Conservation (phyloP, 73 alveolate genomes). For the Paramecium sonneborni region DNA sequence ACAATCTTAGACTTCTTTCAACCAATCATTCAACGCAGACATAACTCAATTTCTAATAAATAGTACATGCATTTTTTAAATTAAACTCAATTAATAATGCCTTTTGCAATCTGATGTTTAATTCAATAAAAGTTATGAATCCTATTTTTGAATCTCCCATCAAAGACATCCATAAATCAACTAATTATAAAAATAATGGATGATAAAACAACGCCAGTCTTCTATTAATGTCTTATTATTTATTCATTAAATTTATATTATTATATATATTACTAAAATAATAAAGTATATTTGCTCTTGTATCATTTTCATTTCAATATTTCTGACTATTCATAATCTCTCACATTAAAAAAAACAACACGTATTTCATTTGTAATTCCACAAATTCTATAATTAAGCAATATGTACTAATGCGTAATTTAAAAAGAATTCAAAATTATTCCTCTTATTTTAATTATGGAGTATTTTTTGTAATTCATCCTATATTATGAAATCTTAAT, state of each 20-base stretch:
- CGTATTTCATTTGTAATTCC: too few species aligned
- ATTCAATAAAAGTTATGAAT: conserved; percentile 43
- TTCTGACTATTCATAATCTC: too few species aligned
- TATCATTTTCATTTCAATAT: too few species aligned
- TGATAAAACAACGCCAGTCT: conserved; percentile 63
- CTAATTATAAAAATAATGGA: conserved; percentile 54
- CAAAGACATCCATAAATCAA: conserved; percentile 28
- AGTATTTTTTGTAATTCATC: too few species aligned
- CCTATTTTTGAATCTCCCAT: conserved; percentile 12
- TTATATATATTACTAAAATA: not conserved
- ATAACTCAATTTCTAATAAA: conserved; percentile 30
- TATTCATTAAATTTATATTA: conserved; percentile 32
- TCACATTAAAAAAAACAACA: too few species aligned
- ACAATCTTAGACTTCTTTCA: conserved; percentile 62
- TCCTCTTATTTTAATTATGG: too few species aligned
- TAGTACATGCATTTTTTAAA: conserved; percentile 58
- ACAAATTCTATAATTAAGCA: too few species aligned
- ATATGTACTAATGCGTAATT: too few species aligned
- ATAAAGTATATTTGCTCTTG: too few species aligned
- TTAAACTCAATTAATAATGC: conserved; percentile 48
- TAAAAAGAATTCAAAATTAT: too few species aligned
- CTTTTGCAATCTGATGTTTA: conserved; percentile 35
- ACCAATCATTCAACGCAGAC: conserved; percentile 69
- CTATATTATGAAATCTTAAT: too few species aligned
- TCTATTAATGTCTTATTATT: conserved; percentile 60